Evolutionary conservation across 495 filamentous ascomycete species (phyloP), one percentile per base, ranked within the genome.

Genomic region (Trichoderma virens): DNA sequence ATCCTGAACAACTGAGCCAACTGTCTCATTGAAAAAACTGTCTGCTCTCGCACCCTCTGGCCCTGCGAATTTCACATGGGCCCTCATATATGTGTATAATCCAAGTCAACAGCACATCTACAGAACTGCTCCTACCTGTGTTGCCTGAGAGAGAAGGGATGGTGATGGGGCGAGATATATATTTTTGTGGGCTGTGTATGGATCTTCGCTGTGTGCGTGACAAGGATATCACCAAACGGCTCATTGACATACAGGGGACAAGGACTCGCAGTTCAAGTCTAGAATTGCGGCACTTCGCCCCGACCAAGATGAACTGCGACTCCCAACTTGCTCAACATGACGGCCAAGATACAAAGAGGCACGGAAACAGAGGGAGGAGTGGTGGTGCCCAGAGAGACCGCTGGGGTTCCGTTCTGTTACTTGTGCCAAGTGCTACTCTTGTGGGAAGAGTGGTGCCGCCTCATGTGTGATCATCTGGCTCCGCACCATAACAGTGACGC

Each of bases 111-210:
- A 13, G 13, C 6, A 35, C 34, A 35, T 35, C 34, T 35, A 35
- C 34, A 7, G 6, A 7, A 35, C 34, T n/a, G n/a, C n/a, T n/a
- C n/a, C n/a, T n/a, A n/a, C n/a, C n/a, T n/a, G n/a, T n/a, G n/a
- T n/a, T n/a, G n/a, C n/a, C n/a, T n/a, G n/a, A n/a, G n/a, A n/a
- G n/a, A n/a, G n/a, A n/a, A n/a, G n/a, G n/a, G n/a, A n/a, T n/a
- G n/a, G n/a, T n/a, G 43, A 47, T 47, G 43, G 43, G 43, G 43
- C 43, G 43, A 47, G 18, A 47, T 47, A 47, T 47, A 23, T 47
- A 20, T 23, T 35, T 47, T 47, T 47, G 43, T 47, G 43, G 43
- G 43, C 43, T 47, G 9, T 47, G 43, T 20, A 47, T 47, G 43
- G 43, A 47, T 47, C 18, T 47, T n/a, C 4, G 18, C 43, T 5